These are phyloP conservation scores for Syzygium malaccense DNA, from an alignment of 441 rosid genomes.

Conservation along the genomic window DNA sequence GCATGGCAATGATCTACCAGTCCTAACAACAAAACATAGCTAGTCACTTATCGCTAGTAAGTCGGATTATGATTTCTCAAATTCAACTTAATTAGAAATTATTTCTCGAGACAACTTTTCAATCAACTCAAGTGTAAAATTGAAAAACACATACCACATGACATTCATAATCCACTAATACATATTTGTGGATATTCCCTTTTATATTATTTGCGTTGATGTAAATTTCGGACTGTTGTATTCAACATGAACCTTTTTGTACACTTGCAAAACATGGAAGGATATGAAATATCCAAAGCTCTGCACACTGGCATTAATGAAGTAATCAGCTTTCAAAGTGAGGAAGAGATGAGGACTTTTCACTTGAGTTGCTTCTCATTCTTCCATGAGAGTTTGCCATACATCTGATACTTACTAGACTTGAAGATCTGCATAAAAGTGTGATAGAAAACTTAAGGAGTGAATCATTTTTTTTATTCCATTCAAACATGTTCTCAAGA, in stretches of 20 bases:
- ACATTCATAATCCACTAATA: no score
- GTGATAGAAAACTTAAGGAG: accelerated
- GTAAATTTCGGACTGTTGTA: neutral
- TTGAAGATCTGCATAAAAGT: neutral
- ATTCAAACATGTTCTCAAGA: neutral
- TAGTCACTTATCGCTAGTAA: no score
- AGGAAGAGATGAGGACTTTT: neutral
- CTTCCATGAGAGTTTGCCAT: neutral
- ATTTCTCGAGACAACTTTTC: no score
- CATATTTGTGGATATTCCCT: neutral
- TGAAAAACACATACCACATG: neutral
- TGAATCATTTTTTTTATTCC: no score
- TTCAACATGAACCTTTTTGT: neutral
- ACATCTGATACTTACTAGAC: neutral
- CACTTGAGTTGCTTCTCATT: neutral
- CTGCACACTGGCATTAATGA: neutral
- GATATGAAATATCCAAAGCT: neutral
- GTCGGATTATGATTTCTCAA: no score
- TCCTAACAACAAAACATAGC: no score
- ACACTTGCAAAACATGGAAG: neutral
- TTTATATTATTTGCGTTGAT: neutral
- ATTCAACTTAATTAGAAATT: no score
- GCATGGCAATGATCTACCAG: no score
- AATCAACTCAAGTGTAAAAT: neutral
- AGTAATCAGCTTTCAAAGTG: neutral